Evolutionary conservation across 495 filamentous ascomycete genomes (phyloP).

Genomic region (Acidomyces sp.): DNA sequence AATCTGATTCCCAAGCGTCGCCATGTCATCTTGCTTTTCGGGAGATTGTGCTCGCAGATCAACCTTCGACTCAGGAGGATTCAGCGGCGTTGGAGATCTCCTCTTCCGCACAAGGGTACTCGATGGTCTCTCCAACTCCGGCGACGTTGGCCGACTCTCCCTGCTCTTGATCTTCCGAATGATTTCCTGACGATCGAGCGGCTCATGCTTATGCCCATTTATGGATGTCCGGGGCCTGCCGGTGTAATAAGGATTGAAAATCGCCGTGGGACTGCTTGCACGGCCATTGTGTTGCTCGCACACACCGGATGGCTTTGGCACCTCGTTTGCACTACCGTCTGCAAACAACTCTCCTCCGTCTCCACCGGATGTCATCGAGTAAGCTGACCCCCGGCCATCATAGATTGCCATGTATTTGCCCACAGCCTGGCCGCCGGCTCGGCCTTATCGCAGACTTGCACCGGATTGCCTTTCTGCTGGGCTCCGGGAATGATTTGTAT

Average conservation of each 20-base stretch:
- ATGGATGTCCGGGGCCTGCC: conserved; percentile 11
- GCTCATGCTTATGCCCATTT: conserved; percentile 11
- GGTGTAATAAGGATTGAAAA: conserved; percentile 20
- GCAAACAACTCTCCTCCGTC: too few species aligned
- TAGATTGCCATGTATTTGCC: conserved; percentile 9
- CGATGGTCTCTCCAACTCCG: conserved; percentile 8
- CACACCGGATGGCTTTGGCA: not conserved
- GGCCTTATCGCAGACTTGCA: not conserved
- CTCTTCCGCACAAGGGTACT: not conserved
- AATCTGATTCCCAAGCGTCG: conserved; percentile 44
- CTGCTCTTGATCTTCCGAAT: conserved; percentile 75
- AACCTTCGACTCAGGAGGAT: not conserved
- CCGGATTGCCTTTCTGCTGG: too few species aligned
- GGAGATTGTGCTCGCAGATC: conserved; percentile 17
- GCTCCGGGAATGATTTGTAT: too few species aligned
- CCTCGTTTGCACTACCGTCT: too few species aligned
- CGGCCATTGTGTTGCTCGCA: not conserved
- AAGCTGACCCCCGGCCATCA: conserved; percentile 2
- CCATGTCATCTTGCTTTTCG: conserved; percentile 18
- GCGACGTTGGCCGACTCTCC: conserved; percentile 30
- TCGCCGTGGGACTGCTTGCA: not conserved
- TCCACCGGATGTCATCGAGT: not conserved
- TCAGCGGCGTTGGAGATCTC: not conserved
- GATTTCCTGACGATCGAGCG: conserved; percentile 48
- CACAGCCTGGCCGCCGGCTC: conserved; percentile 1